Percentiles rank a stretch among this genome's conserved stretches.
phyloP scores from a whole-genome alignment of 1,284 basidiomycete genomes.

The Heterobasidion occidentale region DNA sequence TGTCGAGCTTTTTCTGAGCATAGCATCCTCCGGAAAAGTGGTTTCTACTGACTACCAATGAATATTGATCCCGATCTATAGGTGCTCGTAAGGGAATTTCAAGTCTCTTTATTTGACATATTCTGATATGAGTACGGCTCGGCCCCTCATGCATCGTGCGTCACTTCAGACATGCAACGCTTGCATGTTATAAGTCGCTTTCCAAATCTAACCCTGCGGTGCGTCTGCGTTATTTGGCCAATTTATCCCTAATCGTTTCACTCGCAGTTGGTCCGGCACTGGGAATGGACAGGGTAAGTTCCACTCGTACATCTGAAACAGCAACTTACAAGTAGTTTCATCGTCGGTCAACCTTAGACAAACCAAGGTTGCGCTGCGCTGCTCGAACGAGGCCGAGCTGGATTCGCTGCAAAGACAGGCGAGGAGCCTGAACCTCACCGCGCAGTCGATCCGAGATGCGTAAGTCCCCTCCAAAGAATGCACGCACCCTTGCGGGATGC shows the following conservation, averaged over 20 bases:
- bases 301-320: not conserved
- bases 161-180: slow-evolving; percentile 72
- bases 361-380: slow-evolving; percentile 83
- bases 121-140: not conserved
- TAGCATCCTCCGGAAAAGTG: not conserved
- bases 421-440: slow-evolving; percentile 80
- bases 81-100: slow-evolving; percentile 44
- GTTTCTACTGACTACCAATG: not conserved
- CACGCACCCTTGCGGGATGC: not conserved
- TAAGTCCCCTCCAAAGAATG: slow-evolving; percentile 32
- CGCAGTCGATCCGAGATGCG: slow-evolving; percentile 83
- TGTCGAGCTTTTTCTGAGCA: not conserved
- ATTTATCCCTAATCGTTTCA: too few species aligned
- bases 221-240: slow-evolving; percentile 14
- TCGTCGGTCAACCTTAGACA: slow-evolving; percentile 42
- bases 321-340: not conserved
- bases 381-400: slow-evolving; percentile 76
- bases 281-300: slow-evolving; percentile 53
- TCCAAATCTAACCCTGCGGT: slow-evolving; percentile 65
- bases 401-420: slow-evolving; percentile 77
- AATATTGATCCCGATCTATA: slow-evolving; percentile 5
- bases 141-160: not conserved
- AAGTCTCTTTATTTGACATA: not conserved
- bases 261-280: slow-evolving; percentile 63
- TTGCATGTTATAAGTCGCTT: slow-evolving; percentile 84